These are phyloP conservation scores for Begonia masoniana DNA, from an alignment of 306 rosid genomes.

Conservation along the genomic window DNA sequence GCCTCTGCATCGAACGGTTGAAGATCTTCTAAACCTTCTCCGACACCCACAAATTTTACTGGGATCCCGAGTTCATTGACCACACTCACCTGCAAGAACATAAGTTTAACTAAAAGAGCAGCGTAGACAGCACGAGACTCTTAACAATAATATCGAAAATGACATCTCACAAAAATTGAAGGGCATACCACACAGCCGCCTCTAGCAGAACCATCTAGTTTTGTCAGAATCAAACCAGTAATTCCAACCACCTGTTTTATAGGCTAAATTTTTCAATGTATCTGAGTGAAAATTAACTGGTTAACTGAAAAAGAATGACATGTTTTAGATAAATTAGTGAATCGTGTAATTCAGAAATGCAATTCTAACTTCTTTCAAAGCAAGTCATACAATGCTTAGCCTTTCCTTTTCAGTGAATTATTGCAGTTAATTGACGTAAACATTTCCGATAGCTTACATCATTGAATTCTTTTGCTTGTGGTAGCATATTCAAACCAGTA, in stretches of 20 bases:
- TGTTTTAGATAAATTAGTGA: no score
- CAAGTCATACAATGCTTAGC: no score
- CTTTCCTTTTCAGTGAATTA: no score
- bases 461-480: slow-evolving; percentile 91
- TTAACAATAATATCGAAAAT: neutral
- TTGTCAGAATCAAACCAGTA: slow-evolving; percentile 84
- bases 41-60: slow-evolving; percentile 91
- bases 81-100: slow-evolving; percentile 68
- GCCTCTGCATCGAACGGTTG: slow-evolving; percentile 94
- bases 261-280: neutral
- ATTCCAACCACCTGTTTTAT: slow-evolving; percentile 68
- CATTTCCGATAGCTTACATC: slow-evolving; percentile 34
- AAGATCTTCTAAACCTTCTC: slow-evolving; percentile 86
- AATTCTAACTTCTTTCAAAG: no score
- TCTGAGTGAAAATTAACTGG: no score
- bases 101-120: neutral
- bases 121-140: no score
- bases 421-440: no score
- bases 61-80: slow-evolving; percentile 96
- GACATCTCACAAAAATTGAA: neutral
- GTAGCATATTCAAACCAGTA: slow-evolving; percentile 96
- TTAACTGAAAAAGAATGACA: no score
- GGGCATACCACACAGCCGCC: slow-evolving; percentile 93
- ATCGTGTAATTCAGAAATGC: no score
- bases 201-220: slow-evolving; percentile 94